Conservation (phyloP, 2,329 filamentous ascomycete genomes). For the Colletotrichum tamarilloi region DNA sequence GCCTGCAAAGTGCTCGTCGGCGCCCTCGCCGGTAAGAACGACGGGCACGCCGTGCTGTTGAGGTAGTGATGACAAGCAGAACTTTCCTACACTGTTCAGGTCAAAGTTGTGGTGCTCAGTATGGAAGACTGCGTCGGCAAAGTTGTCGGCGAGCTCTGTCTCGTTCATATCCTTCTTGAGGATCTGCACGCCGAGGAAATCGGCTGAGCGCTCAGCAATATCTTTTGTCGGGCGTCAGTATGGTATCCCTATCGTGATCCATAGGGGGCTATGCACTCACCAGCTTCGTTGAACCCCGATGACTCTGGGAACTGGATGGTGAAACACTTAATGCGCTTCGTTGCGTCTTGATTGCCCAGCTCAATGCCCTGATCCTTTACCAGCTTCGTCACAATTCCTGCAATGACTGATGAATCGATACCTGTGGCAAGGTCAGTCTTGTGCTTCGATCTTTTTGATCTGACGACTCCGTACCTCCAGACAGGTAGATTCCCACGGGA, state of each 20-base stretch:
- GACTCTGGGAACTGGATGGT: conserved; percentile 63
- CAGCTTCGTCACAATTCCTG: conserved; percentile 65
- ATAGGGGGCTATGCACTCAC: conserved; percentile 36
- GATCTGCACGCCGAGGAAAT: conserved; percentile 46
- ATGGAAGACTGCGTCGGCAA: conserved; percentile 45
- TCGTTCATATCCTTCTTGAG: conserved; percentile 43
- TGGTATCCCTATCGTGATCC: too few relatives aligned
- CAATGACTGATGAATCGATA: conserved; percentile 67
- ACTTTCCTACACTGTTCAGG: conserved; percentile 64
- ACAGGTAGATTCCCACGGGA: conserved; percentile 66
- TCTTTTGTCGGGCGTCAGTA: conserved; percentile 22
- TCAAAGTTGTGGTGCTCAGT: conserved; percentile 52
- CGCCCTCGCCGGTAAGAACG: conserved; percentile 63
- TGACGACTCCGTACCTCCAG: conserved; percentile 67
- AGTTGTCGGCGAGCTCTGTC: conserved; percentile 42
- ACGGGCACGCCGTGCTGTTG: conserved; percentile 61
- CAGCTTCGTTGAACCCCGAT: conserved; percentile 61
- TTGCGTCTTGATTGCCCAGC: conserved; percentile 54
- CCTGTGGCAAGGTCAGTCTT: conserved; percentile 59
- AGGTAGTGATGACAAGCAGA: conserved; percentile 58
- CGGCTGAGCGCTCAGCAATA: conserved; percentile 46
- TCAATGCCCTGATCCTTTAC: conserved; percentile 56
- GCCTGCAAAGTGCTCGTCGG: conserved; percentile 66
- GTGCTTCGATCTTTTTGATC: conserved; percentile 34
- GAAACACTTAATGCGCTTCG: conserved; percentile 51